A percentile compares a stretch with the other conserved stretches of the same genome.
Conservation (phyloP, 208 protist species). For the Sergeia podlipaevii region DNA sequence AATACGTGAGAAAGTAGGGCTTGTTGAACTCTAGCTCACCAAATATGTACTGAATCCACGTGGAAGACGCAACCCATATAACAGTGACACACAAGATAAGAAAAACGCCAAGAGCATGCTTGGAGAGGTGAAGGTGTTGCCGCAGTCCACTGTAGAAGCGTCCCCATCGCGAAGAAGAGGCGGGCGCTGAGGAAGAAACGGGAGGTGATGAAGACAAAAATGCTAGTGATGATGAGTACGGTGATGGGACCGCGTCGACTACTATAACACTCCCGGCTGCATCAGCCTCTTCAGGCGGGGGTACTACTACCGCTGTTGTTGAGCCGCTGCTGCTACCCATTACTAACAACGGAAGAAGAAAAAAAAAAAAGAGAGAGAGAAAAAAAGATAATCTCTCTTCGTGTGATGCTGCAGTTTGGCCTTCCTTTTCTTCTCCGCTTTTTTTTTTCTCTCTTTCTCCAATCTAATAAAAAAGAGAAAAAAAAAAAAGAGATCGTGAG, state of each 20-base stretch:
- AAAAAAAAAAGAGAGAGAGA: constrained; percentile 4
- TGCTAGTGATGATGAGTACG: neutral
- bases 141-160: too few relatives aligned
- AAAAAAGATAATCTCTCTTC: neutral
- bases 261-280: neutral
- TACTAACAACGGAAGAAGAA: neutral
- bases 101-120: constrained; percentile 74
- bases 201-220: neutral
- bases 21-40: constrained; percentile 71
- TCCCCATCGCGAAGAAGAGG: too few relatives aligned
- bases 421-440: too few relatives aligned
- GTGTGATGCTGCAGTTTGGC: too few relatives aligned
- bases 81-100: constrained; percentile 86
- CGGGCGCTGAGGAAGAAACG: neutral
- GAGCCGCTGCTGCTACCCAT: neutral
- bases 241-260: neutral
- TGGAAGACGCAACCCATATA: constrained; percentile 88
- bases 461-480: too few relatives aligned
- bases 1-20: constrained; percentile 91
- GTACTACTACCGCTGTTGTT: neutral
- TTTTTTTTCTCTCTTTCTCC: too few relatives aligned
- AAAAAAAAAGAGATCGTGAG: too few relatives aligned
- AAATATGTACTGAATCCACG: constrained; percentile 91
- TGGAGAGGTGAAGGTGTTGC: constrained; percentile 22
- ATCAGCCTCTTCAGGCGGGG: neutral